Evolutionary conservation across 2,329 filamentous ascomycete species (phyloP), one percentile per base, ranked within the genome.

Genomic region (Pseudogymnoascus sp.): DNA sequence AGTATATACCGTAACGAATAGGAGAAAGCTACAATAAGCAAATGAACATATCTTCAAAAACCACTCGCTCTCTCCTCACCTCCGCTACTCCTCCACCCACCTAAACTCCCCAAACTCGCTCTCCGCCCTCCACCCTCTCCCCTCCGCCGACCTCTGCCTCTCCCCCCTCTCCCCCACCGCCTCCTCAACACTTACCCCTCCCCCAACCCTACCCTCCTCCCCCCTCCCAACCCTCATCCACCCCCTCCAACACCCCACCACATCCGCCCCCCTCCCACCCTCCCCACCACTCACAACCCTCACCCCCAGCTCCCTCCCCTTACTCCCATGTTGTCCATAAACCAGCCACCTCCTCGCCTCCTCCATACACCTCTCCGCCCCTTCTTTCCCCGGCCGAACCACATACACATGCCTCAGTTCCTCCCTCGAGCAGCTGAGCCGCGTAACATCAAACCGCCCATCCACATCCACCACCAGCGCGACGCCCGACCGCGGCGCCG

Each of bases 381-480:
- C 70, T 1, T 50, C 61, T 26, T 11, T 42, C 21, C 59, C 28
- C 1, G 69, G 67, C 0, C 65, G 57, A 35, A 71, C 73, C 5
- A 74, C 62, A 63, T 74, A 70, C 11, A 74, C 65, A 66, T 74
- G 72, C 44, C 65, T 36, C n/a, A 64, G 21, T 4, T 65, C 64
- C 19, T 61, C 47, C 8, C 72, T 44, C 15, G 70, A 68, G 6
- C 42, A 63, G 0, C 9, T 33, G 0, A 74, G 60, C 59, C 71
- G 67, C 3, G 69, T 79, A 1, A 79, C 73, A 64, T 86, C 83
- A 66, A 88, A 87, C 8, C 78, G 77, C 8, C 76, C 75, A 53
- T 84, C 82, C 1, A 80, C 71, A 68, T 87, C 85, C 59, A 88
- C 69, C 6, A 88, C 68, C 0, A 82, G 74, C 7, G 87, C 70